Base-by-base conservation (phyloP, 768 basidiomycete species). In the Galerina marginata region DNA sequence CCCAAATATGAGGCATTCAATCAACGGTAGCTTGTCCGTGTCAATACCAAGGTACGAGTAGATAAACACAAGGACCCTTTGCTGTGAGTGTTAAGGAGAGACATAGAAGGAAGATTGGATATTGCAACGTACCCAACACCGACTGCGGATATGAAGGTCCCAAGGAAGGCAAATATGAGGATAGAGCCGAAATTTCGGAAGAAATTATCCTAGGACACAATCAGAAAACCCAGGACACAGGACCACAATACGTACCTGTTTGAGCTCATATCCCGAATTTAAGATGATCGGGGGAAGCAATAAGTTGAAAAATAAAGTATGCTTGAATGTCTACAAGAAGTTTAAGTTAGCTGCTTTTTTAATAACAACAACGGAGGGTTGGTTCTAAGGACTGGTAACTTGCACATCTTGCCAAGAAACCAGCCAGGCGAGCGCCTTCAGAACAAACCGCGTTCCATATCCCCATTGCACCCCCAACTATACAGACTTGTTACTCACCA, bases 171-270 rank as follows among this genome's bases (percentile, higher is more conserved):
- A 68, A 96, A 96, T 0, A 86, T 91, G 45, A 97, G 81, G 65
- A 99, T 99, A 26, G 95, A 96, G 9, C 94, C 96, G 70, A 99
- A 99, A 73, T 98, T 98, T 39, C 95, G 88, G 74, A 99, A 99
- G 77, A 99, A 99, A 80, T 96, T 96, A 77, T 96, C 96, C 92
- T 97, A 75, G 7, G 54, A 33, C 46, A 26, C 15, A 38, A 37
- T 69, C 54, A 65, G 59, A 48, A 48, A 38, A 46, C 7, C 11
- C 15, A 36, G 15, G 36, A 11, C 37, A 23, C 20, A 15, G 43
- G 29, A 29, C 45, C 2, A n/a, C 29, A 9, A 37, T 29, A 10
- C 86, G 60, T 58, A 89, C 95, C 82, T 99, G 96, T 73, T 95
- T 96, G 59, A 99, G 87, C 75, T 97, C 95, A 72, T 97, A 99